Evolutionary conservation across 257 asterid genomes (phyloP).

Genomic region (Solanum chilense): DNA sequence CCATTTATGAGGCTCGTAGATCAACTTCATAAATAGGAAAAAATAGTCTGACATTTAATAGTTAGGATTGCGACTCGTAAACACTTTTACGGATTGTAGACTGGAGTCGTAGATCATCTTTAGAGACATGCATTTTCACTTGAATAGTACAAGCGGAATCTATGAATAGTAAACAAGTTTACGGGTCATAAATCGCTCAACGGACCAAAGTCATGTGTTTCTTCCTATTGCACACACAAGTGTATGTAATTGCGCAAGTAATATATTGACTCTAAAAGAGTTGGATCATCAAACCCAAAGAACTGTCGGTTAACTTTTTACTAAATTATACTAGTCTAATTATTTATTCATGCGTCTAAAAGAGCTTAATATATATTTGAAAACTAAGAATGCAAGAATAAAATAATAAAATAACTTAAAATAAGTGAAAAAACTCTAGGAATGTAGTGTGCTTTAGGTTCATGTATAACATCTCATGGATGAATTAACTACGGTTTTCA

Average conservation of each 20-base stretch:
- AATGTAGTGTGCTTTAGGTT: no score
- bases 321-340: background rate
- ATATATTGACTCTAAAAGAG: background rate
- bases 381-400: background rate
- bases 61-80: background rate
- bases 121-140: background rate
- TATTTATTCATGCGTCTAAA: background rate
- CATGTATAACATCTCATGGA: no score
- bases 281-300: background rate
- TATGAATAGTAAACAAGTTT: background rate
- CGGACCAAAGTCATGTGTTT: background rate
- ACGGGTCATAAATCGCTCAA: background rate
- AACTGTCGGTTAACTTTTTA: background rate
- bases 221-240: background rate
- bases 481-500: no score
- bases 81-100: background rate
- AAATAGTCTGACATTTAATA: background rate
- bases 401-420: no score
- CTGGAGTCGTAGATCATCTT: background rate
- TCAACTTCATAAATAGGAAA: background rate
- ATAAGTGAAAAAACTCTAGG: no score
- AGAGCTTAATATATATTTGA: background rate
- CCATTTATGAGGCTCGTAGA: background rate
- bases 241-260: background rate
- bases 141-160: background rate